Conservation (phyloP, 345 rosid species). For the Lenwebbia sp. region DNA sequence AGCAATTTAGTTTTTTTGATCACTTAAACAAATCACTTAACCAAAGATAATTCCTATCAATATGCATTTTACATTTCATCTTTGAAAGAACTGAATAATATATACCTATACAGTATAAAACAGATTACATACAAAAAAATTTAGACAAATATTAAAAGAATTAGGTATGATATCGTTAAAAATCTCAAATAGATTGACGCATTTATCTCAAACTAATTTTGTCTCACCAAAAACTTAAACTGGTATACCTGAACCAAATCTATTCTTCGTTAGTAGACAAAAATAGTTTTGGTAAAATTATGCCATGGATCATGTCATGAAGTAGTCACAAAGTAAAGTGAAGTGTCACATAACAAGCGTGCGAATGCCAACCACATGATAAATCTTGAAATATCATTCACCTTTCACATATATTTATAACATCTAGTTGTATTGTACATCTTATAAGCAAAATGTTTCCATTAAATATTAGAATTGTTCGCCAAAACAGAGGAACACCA, state of each 20-base stretch:
- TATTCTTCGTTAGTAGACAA: background rate
- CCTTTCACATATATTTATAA: too few relatives aligned
- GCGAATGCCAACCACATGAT: background rate
- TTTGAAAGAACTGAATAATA: background rate
- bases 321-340: background rate
- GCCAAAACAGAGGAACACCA: too few relatives aligned
- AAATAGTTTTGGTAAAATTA: fast-evolving
- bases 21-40: too few relatives aligned
- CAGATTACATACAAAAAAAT: too few relatives aligned
- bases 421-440: too few relatives aligned
- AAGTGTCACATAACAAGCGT: background rate
- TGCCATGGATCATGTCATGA: background rate
- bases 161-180: too few relatives aligned
- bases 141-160: background rate
- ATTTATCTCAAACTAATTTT: background rate
- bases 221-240: background rate
- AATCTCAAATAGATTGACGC: background rate
- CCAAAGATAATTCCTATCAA: too few relatives aligned
- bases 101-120: background rate
- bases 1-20: too few relatives aligned
- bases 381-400: background rate
- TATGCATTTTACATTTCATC: too few relatives aligned
- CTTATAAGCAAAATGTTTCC: too few relatives aligned
- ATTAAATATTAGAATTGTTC: too few relatives aligned
- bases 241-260: background rate